Evolutionary conservation across 495 filamentous ascomycete genomes (phyloP), one percentile per base, ranked within the genome.

Genomic region (Lophiostoma macrostomum): DNA sequence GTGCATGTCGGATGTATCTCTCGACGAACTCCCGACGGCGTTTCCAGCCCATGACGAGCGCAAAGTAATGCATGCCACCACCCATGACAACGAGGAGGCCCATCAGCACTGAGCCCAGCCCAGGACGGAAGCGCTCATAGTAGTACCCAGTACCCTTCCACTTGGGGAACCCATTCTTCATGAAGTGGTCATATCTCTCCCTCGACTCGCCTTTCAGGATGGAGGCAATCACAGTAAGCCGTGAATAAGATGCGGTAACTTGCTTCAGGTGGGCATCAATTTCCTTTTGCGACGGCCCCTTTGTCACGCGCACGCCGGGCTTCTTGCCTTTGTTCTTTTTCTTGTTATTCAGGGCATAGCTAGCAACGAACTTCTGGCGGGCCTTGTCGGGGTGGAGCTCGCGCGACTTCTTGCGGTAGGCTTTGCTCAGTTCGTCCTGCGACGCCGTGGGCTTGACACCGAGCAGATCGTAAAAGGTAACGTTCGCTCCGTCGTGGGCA

Each of bases 121-220:
- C 93, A 0, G 93, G 93, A 23, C 93, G 80, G 77, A 89, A 96
- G 5, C 93, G 85, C 47, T 77, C 84, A 73, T 97, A 99, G 76
- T 96, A 97, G 76, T 97, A 99, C 45, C 91, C 94, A 14, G 93
- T 96, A 28, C 94, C 93, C 68, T 87, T 88, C 93, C 94, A 98
- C 40, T 79, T 82, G 10, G 93, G 93, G 71, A 99, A 99, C 18
- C 93, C 93, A 71, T 96, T 88, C 63, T 75, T 77, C 46, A 99
- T 74, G 74, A 99, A 99, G 69, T 96, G 82, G 69, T 99, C 91
- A 68, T 99, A 99, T 44, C 94, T 86, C 62, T 87, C 88, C 34
- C 94, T 80, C 18, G 73, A 73, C 1, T 82, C 73, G 1, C 91
- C 90, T 46, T 86, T 84, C 18, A 99, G 82, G 61, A 99, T 85